Conservation (phyloP, 345 rosid genomes). For the Eutrema heterophyllum region DNA sequence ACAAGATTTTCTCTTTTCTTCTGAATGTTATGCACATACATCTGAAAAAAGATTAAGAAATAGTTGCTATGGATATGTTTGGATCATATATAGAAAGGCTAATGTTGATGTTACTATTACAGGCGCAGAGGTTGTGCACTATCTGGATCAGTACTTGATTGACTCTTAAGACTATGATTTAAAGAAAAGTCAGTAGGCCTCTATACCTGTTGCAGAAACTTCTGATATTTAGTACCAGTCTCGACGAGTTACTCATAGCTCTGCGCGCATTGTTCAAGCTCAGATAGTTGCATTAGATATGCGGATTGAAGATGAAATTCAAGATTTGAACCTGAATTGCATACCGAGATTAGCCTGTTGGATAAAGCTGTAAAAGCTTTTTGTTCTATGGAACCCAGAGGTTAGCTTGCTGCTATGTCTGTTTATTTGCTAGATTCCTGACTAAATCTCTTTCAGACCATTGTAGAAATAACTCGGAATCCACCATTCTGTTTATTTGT, state of each 20-base stretch:
- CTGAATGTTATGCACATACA: not conserved
- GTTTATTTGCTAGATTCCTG: not conserved
- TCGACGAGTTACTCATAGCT: not conserved
- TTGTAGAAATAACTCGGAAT: not conserved
- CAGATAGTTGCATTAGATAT: not conserved
- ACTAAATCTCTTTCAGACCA: not conserved
- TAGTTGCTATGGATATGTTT: not conserved
- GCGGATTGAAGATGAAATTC: not conserved
- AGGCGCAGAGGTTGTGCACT: not conserved
- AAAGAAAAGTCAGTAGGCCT: not conserved
- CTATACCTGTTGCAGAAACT: not conserved
- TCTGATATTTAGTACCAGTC: not conserved
- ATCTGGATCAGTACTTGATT: not conserved
- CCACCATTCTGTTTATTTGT: slow-evolving; percentile 1
- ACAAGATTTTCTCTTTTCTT: not conserved
- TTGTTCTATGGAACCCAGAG: not conserved
- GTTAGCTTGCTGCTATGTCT: not conserved
- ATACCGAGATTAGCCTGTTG: not conserved
- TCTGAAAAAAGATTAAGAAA: not conserved
- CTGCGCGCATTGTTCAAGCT: not conserved
- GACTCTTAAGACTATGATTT: not conserved
- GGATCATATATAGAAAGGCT: slow-evolving; percentile 2
- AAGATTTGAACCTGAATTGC: not conserved
- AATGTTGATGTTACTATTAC: not conserved
- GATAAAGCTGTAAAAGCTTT: not conserved